Evolutionary conservation across 768 basidiomycete genomes (phyloP), one percentile per base, ranked within the genome.

Genomic region (Dacryopinax spathularia): DNA sequence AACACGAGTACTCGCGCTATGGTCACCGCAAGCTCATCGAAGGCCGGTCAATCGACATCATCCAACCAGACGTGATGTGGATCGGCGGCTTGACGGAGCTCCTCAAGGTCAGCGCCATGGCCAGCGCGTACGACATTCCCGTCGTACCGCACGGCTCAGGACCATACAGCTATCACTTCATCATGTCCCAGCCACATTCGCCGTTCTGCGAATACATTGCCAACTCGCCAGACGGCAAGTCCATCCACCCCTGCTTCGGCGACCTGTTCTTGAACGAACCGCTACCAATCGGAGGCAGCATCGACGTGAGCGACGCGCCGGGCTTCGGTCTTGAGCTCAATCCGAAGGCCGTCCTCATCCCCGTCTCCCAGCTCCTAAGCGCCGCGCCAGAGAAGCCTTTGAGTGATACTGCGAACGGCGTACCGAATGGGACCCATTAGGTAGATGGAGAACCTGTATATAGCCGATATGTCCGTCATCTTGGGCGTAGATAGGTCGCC

Each of bases 141-240:
- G 77, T 80, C 44, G 77, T 79, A 18, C 78, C 78, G 6, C 78
- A 79, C 68, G 79, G 78, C 33, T 76, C 75, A 13, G 78, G 79
- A 12, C 76, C 77, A 27, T 80, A 80, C 72, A 77, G 74, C 48
- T 78, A 78, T 72, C 76, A 77, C 65, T 77, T 77, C 35, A 77
- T 77, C 68, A 75, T 78, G 68, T 72, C 73, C 16, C 78, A 79
- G 69, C 69, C 74, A 34, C 71, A 75, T 68, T 68, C 69, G 12
- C 70, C 72, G 20, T 76, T 75, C 71, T 64, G 66, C 65, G 66
- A 70, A 66, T 67, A 71, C 66, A 69, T 72, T 65, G 75, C 75
- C 68, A 78, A 77, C 70, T 72, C 75, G 0, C 73, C 77, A 1
- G 78, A 79, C 65, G 78, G 77, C 34, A 75, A 71, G 62, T 71